These are phyloP conservation scores for Penicillium frequentans DNA, from an alignment of 2,329 filamentous ascomycete species.

Conservation along the genomic window DNA sequence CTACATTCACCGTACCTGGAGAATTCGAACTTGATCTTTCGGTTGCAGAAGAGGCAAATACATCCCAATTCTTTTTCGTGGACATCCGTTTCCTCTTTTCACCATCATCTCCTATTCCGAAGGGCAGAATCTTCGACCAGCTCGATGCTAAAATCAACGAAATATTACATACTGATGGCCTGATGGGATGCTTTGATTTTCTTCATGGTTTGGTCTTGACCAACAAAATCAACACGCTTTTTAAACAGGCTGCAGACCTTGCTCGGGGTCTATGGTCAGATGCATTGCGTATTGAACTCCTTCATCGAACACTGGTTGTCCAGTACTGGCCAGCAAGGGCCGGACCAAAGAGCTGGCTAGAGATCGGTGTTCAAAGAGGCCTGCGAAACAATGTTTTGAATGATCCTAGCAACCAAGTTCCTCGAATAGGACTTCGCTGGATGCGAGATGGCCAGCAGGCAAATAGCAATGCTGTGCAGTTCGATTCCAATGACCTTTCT, in stretches of 20 bases:
- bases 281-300: slow-evolving; percentile 71
- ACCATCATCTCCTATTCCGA: slow-evolving; percentile 65
- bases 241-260: slow-evolving; percentile 72
- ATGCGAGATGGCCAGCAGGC: slow-evolving; percentile 79
- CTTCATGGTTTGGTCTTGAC: slow-evolving; percentile 86
- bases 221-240: slow-evolving; percentile 82
- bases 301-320: slow-evolving; percentile 79
- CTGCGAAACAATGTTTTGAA: slow-evolving; percentile 8
- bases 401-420: slow-evolving; percentile 17
- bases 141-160: slow-evolving; percentile 74
- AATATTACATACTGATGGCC: slow-evolving; percentile 66
- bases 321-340: slow-evolving; percentile 83
- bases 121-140: slow-evolving; percentile 61
- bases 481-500: slow-evolving; percentile 69
- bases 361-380: slow-evolving; percentile 66
- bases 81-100: slow-evolving; percentile 83
- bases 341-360: slow-evolving; percentile 82
- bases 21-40: slow-evolving; percentile 95
- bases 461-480: slow-evolving; percentile 62
- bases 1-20: slow-evolving; percentile 76
- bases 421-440: slow-evolving; percentile 63
- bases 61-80: slow-evolving; percentile 89
- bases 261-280: slow-evolving; percentile 73
- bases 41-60: slow-evolving; percentile 79
- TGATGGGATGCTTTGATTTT: slow-evolving; percentile 79